A percentile compares a stretch with the other conserved stretches of the same genome.
Evolutionary conservation across 306 rosid genomes (phyloP).

Genomic region (Styphnolobium japonicum): DNA sequence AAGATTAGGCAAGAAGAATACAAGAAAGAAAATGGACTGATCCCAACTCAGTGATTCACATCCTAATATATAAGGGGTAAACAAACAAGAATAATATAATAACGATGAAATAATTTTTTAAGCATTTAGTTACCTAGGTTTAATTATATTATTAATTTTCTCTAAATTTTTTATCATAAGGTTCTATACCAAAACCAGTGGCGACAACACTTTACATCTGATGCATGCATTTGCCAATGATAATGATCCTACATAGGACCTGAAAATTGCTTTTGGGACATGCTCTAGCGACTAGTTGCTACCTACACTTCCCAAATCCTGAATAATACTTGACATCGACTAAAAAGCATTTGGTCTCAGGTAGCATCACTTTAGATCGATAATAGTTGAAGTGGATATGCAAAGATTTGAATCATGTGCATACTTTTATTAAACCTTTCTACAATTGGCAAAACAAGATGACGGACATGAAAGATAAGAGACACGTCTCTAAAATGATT

Average conservation of each 20-base stretch:
- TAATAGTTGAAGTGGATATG: background rate
- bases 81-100: background rate
- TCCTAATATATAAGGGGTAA: background rate
- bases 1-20: too few species aligned
- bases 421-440: slow-evolving; percentile 18
- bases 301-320: slow-evolving; percentile 12
- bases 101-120: background rate
- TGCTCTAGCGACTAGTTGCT: slow-evolving; percentile 9
- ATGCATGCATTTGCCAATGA: slow-evolving; percentile 16
- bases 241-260: slow-evolving; percentile 2
- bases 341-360: background rate
- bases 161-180: too few species aligned
- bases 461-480: background rate
- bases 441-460: slow-evolving; percentile 21
- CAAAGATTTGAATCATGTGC: background rate
- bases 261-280: slow-evolving; percentile 23
- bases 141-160: background rate
- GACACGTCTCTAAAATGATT: background rate
- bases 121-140: background rate
- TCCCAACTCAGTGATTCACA: background rate
- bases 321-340: background rate
- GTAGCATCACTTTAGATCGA: background rate
- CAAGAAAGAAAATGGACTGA: background rate
- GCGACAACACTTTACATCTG: slow-evolving; percentile 29
- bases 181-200: slow-evolving; percentile 15